Conservation (phyloP, 2,329 filamentous ascomycete species). For the Exutisphaerella laricina region DNA sequence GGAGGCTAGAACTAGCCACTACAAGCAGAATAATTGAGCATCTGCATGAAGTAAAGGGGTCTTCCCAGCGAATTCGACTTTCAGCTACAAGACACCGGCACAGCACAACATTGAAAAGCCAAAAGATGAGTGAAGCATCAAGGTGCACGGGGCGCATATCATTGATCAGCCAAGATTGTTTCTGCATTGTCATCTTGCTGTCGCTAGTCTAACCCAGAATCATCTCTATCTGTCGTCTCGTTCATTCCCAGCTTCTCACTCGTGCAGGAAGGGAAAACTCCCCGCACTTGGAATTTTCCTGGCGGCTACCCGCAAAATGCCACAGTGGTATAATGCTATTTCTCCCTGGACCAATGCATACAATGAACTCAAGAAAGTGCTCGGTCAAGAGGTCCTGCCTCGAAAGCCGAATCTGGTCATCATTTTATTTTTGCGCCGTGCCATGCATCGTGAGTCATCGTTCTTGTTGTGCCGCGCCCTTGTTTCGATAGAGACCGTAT, state of each 20-base stretch:
- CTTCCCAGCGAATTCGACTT: too few species aligned
- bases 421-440: conserved; percentile 1
- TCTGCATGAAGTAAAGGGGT: background rate
- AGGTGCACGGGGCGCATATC: too few species aligned
- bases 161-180: conserved; percentile 2
- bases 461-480: conserved; percentile 5
- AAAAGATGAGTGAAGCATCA: too few species aligned
- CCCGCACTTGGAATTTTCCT: conserved; percentile 5
- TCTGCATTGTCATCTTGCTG: conserved; percentile 3
- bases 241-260: conserved; percentile 1
- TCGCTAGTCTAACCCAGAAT: background rate
- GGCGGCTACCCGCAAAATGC: background rate
- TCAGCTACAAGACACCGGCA: too few species aligned
- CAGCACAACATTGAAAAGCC: background rate
- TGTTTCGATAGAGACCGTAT: conserved; percentile 6
- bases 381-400: conserved; percentile 4
- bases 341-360: conserved; percentile 1
- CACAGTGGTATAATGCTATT: conserved; percentile 8
- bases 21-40: too few species aligned
- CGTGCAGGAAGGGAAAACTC: background rate
- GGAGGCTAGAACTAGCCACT: too few species aligned
- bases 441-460: background rate
- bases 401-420: background rate
- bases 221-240: conserved; percentile 5
- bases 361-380: background rate